Evolutionary conservation across 2,329 filamentous ascomycete species (phyloP), one percentile per base, ranked within the genome.

Genomic region (Domatiomyces globalis): DNA sequence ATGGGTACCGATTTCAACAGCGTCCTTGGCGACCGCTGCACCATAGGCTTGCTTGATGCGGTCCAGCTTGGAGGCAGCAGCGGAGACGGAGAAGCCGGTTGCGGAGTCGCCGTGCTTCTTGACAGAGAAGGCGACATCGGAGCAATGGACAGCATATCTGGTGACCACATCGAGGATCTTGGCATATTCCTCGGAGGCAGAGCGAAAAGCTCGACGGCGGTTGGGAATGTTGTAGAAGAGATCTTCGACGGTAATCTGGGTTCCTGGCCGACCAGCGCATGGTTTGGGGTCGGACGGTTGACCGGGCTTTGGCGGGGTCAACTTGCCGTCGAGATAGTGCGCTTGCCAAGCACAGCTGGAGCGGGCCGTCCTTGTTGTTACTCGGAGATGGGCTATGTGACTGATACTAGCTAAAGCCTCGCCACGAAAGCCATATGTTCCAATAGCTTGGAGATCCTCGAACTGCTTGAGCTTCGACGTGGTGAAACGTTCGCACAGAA

Each of bases 401-500:
- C 90, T 96, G 66, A 98, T 98, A 69, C 92, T 96, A 12, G 92
- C 92, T 50, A 98, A 71, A 2, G 92, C 92, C 69, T 98, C 92
- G 51, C 92, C 92, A 49, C 92, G 84, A 64, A 98, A 98, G n/a
- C 92, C 92, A 66, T 98, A 98, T 1, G 92, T 96, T 48, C 82
- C 83, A 58, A 98, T 96, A 4, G 83, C 85, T 43, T 80, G 80
- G 46, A 98, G 73, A 65, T 98, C 92, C 66, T 96, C 90, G 60
- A 98, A 98, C 4, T 80, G 79, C 60, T 92, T 88, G 53, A 98
- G 76, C 66, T 98, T 98, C 10, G 90, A 96, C 0, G 92, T 98
- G 8, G 92, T 98, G 65, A 95, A 95, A 48, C 92, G 82, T 66
- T 96, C 88, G 63, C 92, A 98, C 3, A 98, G 75, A 52, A 98